Conservation (phyloP, 345 rosid genomes). For the Hevea brasiliensis region DNA sequence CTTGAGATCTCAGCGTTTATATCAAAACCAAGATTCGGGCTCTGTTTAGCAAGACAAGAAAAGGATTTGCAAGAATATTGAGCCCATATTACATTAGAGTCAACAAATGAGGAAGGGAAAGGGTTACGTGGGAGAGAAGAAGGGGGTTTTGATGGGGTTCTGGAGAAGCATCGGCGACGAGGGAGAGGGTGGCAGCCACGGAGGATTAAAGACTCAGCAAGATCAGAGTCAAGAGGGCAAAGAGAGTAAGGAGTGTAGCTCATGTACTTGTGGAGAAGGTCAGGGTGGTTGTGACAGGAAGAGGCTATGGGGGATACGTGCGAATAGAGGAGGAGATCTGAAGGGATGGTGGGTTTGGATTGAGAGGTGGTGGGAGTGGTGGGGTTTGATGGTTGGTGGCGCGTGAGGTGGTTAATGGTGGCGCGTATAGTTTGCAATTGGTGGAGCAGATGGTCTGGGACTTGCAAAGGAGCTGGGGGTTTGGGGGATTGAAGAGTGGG, state of each 20-base stretch:
- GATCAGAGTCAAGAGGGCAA: constrained; percentile 73
- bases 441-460: constrained; percentile 80
- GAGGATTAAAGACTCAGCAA: constrained; percentile 83
- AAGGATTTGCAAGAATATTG: constrained; percentile 72
- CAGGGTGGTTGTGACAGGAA: constrained; percentile 82
- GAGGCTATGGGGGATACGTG: constrained; percentile 83
- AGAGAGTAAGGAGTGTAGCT: constrained; percentile 72
- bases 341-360: constrained; percentile 44
- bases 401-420: constrained; percentile 84
- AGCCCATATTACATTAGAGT: constrained; percentile 66
- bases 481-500: constrained; percentile 57
- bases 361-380: constrained; percentile 24
- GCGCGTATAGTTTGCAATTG: constrained; percentile 92
- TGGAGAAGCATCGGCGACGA: constrained; percentile 97
- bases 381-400: constrained; percentile 58
- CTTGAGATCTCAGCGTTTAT: constrained; percentile 46
- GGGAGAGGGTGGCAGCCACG: constrained; percentile 97
- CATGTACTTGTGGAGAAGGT: constrained; percentile 86
- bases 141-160: constrained; percentile 57
- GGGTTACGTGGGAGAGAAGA: constrained; percentile 47
- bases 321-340: constrained; percentile 81
- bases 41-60: constrained; percentile 55
- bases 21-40: constrained; percentile 64
- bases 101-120: constrained; percentile 60
- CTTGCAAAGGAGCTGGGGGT: constrained; percentile 37